Base-by-base conservation (phyloP, 2,329 filamentous ascomycete genomes). In the Dothiorella sarmentorum region DNA sequence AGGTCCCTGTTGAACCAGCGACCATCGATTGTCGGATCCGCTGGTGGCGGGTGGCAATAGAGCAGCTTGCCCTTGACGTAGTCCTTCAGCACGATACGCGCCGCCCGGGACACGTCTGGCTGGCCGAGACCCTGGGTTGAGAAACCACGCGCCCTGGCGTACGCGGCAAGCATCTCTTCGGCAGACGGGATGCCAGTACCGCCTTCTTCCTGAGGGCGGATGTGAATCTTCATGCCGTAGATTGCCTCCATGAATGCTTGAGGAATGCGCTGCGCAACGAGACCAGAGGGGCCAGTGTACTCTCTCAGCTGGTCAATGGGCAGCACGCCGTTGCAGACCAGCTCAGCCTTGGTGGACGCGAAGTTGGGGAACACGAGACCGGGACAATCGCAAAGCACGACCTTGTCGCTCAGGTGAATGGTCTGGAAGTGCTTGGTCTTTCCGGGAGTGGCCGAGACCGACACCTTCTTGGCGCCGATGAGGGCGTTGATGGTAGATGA, bases 361-460 rank as follows among this genome's bases (percentile, higher is more conserved):
- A 97, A 99, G 76, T 97, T 97, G 67, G 94, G 92, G 73, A 99
- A 97, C 1, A 99, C 95, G 18, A 99, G 86, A 87, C 94, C 94
- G 9, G 94, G 94, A 70, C 94, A 99, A 85, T 99, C 94, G 75
- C 94, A 97, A 6, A 99, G 84, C 45, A 97, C 83, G 62, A 99
- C 91, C 60, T 86, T 85, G 1, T 94, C 89, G 60, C 89, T 94
- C 29, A 99, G 84, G 71, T 97, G 92, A 60, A 99, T 94, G 1
- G 94, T 99, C 75, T 99, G 94, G 78, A 99, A 99, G 69, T 99
- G 94, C 79, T 99, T 99, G 13, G 94, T 99, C 78, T 99, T 99
- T 72, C 94, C 94, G 3, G 94, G 94, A 1, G 94, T 99, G 13
- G 93, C 88, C 15, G 94, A 99, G 37, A 99, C 95, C 0, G 93